Base-by-base conservation (phyloP, 257 asterid genomes). In the Fraxinus excelsior region DNA sequence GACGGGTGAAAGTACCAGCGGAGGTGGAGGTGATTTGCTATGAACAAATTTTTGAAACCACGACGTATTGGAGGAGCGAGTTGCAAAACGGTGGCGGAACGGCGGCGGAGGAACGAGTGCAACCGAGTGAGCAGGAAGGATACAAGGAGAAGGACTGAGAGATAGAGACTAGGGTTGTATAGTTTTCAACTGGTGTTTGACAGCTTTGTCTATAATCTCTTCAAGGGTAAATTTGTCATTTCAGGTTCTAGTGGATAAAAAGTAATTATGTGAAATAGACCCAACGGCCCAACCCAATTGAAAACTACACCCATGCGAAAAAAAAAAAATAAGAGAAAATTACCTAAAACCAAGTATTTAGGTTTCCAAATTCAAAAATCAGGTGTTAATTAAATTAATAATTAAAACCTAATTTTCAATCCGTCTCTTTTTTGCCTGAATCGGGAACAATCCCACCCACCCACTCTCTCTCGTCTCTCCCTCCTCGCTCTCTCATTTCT, bases 201-300 rank as follows among this genome's bases (percentile, higher is more conserved):
- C 82, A 60, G 80, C 37, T 9, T 56, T 64, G 85, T 78, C 79
- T 76, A 53, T 40, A 58, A 58, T 29, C 29, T 38, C 46, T n/a
- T 40, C 13, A 42, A 34, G 77, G 81, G 40, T 28, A 64, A 11
- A 26, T 46, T 11, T 62, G 34, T 25, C 34, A 25, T 62, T 62
- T 0, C 4, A 1, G 5, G 19, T 62, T 11, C 10, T 11, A 60
- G 32, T 8, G 13, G 68, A 60, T 25, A 25, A 25, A 12, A 8
- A 2, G 7, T 23, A 23, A 25, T 62, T 62, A 9, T 7, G 68
- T 62, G 67, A 62, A 62, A 62, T 62, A 62, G 67, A 62, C 67
- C 67, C 67, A 25, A 62, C 31, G 67, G 34, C 67, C 67, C 67
- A 23, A 62, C 29, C 34, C 67, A 62, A 21, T 62, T 25, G 67